Base-by-base conservation (phyloP, 78 protist species). In the Guillardia theta region DNA sequence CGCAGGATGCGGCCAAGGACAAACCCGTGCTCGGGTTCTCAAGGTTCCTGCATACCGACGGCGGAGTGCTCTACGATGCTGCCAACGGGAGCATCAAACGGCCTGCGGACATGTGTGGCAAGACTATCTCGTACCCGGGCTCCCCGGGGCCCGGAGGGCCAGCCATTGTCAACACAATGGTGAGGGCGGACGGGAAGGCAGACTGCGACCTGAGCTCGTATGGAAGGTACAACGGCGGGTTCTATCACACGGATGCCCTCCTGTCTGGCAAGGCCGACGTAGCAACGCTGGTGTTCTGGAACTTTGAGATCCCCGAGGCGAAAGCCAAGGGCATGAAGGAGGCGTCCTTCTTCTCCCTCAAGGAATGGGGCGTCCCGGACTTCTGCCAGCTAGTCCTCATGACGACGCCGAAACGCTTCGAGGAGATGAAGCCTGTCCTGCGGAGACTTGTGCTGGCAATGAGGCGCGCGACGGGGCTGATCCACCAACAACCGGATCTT, bases 361-460 rank as follows among this genome's bases (percentile, higher is more conserved):
- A 78, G 88, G 88, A 78, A 8, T 78, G 88, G 88, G 88, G 88
- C 48, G 88, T 78, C 19, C 88, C 88, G 18, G 88, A 78, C 48
- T 78, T 78, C 44, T 78, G 88, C 88, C 88, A 78, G 48, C 39
- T 78, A 30, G 88, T 78, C 50, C 88, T 78, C 48, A 44, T 78
- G 54, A 78, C 88, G 24, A 78, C 88, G 48, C 88, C 24, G 45
- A 27, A 78, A 48, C 88, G 88, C 39, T 37, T 78, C 46, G 47
- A 8, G 4, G 88, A 30, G n/a, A 18, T 37, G 45, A 27, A 37
- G 48, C 50, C 45, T 9, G 46, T 37, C 37, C 48, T 78, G 24
- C 88, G 88, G 6, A 5, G 24, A 48, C 88, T 78, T 24, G 88
- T 78, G 24, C 88, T 78, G 30, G 88, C 88, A 5, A 36, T 78